phyloP scores from a whole-genome alignment of 2,329 filamentous ascomycete genomes.

The Talaromyces funiculosus region DNA sequence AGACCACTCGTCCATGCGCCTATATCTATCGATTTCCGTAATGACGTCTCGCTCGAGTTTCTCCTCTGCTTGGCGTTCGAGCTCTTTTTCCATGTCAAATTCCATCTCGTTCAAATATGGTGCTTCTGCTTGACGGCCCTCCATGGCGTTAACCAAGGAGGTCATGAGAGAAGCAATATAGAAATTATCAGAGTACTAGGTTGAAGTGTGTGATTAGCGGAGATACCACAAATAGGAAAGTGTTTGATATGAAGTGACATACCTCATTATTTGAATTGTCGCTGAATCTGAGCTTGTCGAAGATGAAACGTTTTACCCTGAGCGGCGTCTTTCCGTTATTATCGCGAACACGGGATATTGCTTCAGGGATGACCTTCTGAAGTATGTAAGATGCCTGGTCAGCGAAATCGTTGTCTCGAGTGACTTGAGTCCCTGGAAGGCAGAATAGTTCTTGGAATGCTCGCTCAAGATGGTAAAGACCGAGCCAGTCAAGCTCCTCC shows the following conservation, averaged over 20 bases:
- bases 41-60: slow-evolving; percentile 53
- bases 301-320: slow-evolving; percentile 73
- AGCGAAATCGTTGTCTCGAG: slow-evolving; percentile 82
- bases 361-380: slow-evolving; percentile 73
- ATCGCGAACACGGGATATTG: slow-evolving; percentile 73
- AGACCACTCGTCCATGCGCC: slow-evolving; percentile 62
- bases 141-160: slow-evolving; percentile 53
- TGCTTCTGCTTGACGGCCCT: slow-evolving; percentile 36
- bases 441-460: slow-evolving; percentile 87
- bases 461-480: slow-evolving; percentile 75
- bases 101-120: slow-evolving; percentile 38
- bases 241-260: slow-evolving; percentile 14
- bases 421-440: slow-evolving; percentile 69
- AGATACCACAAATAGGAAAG: background rate
- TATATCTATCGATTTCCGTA: slow-evolving; percentile 57
- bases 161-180: slow-evolving; percentile 78
- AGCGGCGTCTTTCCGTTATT: slow-evolving; percentile 69
- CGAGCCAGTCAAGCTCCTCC: slow-evolving; percentile 66
- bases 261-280: slow-evolving; percentile 80
- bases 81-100: slow-evolving; percentile 43
- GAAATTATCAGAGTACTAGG: slow-evolving; percentile 73
- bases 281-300: slow-evolving; percentile 87
- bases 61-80: slow-evolving; percentile 48
- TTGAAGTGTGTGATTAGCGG: background rate
- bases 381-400: slow-evolving; percentile 81